phyloP scores from a whole-genome alignment of 2,329 filamentous ascomycete species.

The Trichoderma guizhouense region DNA sequence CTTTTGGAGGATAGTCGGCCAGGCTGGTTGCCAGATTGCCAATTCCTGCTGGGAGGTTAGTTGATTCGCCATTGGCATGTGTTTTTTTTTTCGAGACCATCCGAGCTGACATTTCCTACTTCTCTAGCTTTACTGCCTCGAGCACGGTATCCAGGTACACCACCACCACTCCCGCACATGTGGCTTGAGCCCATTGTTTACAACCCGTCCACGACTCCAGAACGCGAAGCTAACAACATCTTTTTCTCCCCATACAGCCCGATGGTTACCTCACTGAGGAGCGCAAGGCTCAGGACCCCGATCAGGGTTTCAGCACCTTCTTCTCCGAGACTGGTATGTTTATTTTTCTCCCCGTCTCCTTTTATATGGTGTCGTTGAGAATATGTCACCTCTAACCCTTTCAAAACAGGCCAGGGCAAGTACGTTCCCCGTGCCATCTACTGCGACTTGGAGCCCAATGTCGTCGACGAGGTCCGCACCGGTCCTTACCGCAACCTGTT shows the following conservation, averaged over 20 bases:
- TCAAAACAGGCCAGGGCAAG: conserved; percentile 80
- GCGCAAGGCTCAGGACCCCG: conserved; percentile 87
- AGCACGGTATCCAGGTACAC: conserved; percentile 95
- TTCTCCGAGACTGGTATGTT: conserved; percentile 95
- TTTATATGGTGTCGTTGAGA: background rate
- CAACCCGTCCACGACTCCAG: conserved; percentile 3
- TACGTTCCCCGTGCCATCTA: conserved; percentile 99
- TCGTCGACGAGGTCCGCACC: conserved; percentile 98
- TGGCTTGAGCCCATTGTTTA: conserved; percentile 13
- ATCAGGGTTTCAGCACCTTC: conserved; percentile 99
- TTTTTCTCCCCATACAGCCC: conserved; percentile 55
- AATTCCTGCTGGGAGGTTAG: conserved; percentile 99
- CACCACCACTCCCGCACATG: conserved; percentile 20
- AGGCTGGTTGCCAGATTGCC: conserved; percentile 99
- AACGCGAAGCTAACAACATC: conserved; percentile 14
- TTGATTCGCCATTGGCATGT: conserved; percentile 26
- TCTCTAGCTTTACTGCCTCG: conserved; percentile 93
- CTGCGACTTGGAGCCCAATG: conserved; percentile 99
- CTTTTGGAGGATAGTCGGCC: conserved; percentile 71
- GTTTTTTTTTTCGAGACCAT: background rate
- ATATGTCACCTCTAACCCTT: background rate
- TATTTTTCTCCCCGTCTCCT: background rate
- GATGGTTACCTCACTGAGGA: conserved; percentile 98
- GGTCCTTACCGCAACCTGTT: conserved; percentile 94
- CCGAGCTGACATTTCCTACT: conserved; percentile 31